These are phyloP conservation scores for Nemania sp. DNA, from an alignment of 2,329 filamentous ascomycete species.

Conservation along the genomic window DNA sequence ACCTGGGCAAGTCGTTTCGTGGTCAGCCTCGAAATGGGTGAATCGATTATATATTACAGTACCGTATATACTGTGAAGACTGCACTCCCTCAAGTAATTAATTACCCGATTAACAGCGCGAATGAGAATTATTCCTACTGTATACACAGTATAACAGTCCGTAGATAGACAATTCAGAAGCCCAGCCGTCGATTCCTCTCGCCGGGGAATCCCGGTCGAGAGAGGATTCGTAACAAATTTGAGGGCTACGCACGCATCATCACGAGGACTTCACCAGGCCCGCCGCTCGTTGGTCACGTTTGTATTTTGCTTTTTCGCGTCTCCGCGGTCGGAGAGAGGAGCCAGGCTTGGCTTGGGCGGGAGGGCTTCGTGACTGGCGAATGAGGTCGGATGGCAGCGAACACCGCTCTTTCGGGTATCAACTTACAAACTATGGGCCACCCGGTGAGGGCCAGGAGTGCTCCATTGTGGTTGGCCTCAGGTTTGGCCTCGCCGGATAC, in stretches of 20 bases:
- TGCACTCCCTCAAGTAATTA: too few species aligned
- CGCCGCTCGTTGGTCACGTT: constrained; percentile 9
- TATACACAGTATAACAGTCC: not conserved
- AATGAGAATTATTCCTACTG: too few species aligned
- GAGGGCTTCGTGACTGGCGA: constrained; percentile 16
- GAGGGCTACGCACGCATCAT: constrained; percentile 2
- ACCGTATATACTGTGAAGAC: not conserved
- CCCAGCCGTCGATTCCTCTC: not conserved
- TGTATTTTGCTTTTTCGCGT: constrained; percentile 14
- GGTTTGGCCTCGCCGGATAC: not conserved
- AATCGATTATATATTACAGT: not conserved
- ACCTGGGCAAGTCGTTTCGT: not conserved
- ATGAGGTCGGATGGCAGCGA: constrained; percentile 3
- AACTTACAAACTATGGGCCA: not conserved
- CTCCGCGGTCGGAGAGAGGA: constrained; percentile 4
- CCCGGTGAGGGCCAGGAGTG: not conserved
- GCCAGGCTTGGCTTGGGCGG: not conserved
- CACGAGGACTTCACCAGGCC: not conserved
- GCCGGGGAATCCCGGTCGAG: constrained; percentile 10
- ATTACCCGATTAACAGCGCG: too few species aligned
- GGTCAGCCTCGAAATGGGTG: not conserved
- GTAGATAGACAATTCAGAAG: not conserved
- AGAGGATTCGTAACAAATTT: not conserved
- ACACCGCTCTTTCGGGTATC: constrained; percentile 15
- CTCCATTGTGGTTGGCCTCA: not conserved